These are phyloP conservation scores for Protea cynaroides DNA, from an alignment of 164 flowering plant species.

Conservation along the genomic window DNA sequence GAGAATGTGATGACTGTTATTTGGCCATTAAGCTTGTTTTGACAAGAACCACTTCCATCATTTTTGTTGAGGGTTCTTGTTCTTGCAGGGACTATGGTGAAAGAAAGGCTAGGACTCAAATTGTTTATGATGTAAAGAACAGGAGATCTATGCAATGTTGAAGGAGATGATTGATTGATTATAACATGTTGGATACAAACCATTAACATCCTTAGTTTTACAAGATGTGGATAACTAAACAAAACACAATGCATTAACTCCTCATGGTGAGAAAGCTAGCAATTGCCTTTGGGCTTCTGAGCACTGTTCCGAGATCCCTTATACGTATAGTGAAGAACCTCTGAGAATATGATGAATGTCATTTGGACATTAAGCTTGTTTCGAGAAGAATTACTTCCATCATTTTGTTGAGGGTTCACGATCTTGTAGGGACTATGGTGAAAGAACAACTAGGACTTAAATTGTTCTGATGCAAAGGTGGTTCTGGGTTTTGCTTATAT, in stretches of 20 bases:
- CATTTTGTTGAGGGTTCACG: constrained; percentile 32
- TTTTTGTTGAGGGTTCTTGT: constrained; percentile 29
- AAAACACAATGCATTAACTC: constrained; percentile 18
- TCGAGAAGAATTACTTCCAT: constrained; percentile 40
- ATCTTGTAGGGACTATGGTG: constrained; percentile 37
- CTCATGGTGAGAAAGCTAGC: constrained; percentile 42
- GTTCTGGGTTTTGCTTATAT: background rate
- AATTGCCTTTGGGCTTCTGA: constrained; percentile 33
- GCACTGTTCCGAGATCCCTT: constrained; percentile 15
- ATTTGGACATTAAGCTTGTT: constrained; percentile 26
- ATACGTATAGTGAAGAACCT: constrained; percentile 36
- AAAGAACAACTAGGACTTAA: background rate
- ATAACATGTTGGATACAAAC: constrained; percentile 13
- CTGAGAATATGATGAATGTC: constrained; percentile 38
- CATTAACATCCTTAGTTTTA: constrained; percentile 17
- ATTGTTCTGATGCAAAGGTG: background rate
- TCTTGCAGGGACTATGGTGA: constrained; percentile 37
- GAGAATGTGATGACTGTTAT: constrained; percentile 42
- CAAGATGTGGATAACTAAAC: constrained; percentile 23
- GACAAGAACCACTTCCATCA: constrained; percentile 39
- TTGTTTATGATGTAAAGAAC: background rate
- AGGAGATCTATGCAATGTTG: constrained; percentile 24
- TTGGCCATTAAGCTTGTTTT: constrained; percentile 27
- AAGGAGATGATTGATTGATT: constrained; percentile 19
- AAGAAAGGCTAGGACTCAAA: background rate